Conservation (phyloP, 1,284 basidiomycete genomes). For the Anthracocystis setariae region DNA sequence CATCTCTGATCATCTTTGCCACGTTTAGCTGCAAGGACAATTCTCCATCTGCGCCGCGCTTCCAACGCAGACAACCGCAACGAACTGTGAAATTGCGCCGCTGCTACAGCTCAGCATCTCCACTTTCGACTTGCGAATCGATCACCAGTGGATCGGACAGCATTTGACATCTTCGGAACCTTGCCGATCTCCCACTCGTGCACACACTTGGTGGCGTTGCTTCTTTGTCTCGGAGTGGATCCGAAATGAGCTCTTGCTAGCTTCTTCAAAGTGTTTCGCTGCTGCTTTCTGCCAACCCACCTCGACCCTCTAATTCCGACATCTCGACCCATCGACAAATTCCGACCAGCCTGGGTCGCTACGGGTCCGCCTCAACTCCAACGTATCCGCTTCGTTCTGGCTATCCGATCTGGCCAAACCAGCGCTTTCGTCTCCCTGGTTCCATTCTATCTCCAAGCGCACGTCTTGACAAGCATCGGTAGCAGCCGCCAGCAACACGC, state of each 20-base stretch:
- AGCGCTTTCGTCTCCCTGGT: neutral
- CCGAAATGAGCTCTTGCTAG: slow-evolving; percentile 28
- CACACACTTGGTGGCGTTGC: neutral
- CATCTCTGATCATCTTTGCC: neutral
- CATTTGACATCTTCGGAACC: too few relatives aligned
- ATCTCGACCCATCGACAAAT: too few relatives aligned
- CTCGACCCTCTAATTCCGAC: neutral
- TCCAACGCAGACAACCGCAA: too few relatives aligned
- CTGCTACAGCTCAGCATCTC: neutral
- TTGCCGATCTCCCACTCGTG: neutral
- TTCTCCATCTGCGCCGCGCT: neutral
- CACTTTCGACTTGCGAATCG: too few relatives aligned
- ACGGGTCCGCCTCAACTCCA: too few relatives aligned
- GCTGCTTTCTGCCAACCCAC: neutral
- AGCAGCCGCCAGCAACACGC: neutral
- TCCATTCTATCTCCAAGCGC: neutral
- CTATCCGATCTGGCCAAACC: too few relatives aligned
- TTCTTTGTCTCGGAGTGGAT: slow-evolving; percentile 1
- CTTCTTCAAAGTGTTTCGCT: neutral
- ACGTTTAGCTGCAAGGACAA: neutral
- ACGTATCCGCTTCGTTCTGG: too few relatives aligned
- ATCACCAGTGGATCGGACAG: too few relatives aligned
- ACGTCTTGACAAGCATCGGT: neutral
- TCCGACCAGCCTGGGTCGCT: too few relatives aligned
- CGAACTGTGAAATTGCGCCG: too few relatives aligned